Base-by-base conservation (phyloP, 2,329 filamentous ascomycete species). In the Hypoxylon sp. region DNA sequence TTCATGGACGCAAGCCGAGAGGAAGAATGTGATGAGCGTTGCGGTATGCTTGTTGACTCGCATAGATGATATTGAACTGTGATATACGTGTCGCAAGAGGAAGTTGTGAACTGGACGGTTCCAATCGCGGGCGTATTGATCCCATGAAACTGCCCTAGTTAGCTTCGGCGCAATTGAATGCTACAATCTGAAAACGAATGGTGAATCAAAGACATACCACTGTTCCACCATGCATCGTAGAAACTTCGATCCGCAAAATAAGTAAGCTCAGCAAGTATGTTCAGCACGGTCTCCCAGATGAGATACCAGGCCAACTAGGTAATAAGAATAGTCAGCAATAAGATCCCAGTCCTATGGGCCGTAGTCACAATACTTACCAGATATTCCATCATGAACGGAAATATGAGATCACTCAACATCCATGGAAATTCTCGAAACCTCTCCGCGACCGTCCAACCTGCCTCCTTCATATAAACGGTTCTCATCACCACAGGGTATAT, bases 101-200 rank as follows among this genome's bases (percentile, higher is more conserved):
- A 94, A 94, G 73, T 91, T 90, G 76, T 94, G 92, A 3, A 94
- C 92, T 0, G 92, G 92, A 2, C 88, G 82, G 76, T 94, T 94
- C 92, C 92, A 94, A 76, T 94, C 91, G 42, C 92, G 85, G 3
- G 92, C 92, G 74, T 92, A 95, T 76, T 94, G 90, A 74, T 94
- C 91, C 87, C 90, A 93, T 0, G 86, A 88, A 2, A 87, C 84
- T 84, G 22, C 17, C 11, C 5, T 9, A 59, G 24, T 10, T 39
- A 58, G 29, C 3, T n/a, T 33, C 33, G 11, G 44, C 9, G n/a
- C n/a, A 44, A 19, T n/a, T 5, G 5, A 19, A 17, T 8, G 5
- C n/a, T 5, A 35, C 29, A 11, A 31, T 14, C 35, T 2, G 1
- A 5, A 11, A 22, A 31, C n/a, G 26, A 37, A 22, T 6, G 1